Percentiles rank a stretch among this genome's conserved stretches.
phyloP scores from a whole-genome alignment of 192 early-diverging fungal species.

The Entophlyctis luteolus region DNA sequence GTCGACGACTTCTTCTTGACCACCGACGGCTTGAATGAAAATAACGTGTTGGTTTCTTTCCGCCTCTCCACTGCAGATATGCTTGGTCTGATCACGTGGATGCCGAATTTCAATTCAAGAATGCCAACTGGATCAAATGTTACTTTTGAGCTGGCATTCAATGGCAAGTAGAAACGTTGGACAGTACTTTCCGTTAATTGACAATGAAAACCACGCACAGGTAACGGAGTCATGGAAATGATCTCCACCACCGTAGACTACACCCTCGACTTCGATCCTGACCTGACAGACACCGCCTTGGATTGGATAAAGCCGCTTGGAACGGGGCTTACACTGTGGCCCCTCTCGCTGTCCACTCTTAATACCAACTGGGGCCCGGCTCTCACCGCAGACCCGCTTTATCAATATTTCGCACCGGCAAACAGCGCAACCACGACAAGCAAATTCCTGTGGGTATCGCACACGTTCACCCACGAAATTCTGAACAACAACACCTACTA shows the following conservation, averaged over 20 bases:
- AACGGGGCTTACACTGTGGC: conserved; percentile 38
- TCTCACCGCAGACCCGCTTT: background rate
- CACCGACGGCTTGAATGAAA: conserved; percentile 10
- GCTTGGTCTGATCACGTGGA: conserved; percentile 30
- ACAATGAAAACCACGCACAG: background rate
- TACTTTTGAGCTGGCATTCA: conserved; percentile 38
- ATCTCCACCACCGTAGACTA: background rate
- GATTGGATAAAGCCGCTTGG: conserved; percentile 39
- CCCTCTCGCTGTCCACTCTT: conserved; percentile 10
- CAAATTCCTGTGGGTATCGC: conserved; percentile 41
- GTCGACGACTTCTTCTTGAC: conserved; percentile 31
- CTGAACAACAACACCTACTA: conserved; percentile 29
- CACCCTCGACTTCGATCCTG: conserved; percentile 22
- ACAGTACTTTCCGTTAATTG: background rate
- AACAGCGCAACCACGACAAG: background rate
- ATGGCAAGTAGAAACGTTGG: conserved; percentile 17
- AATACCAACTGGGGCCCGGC: background rate
- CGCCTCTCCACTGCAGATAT: conserved; percentile 32
- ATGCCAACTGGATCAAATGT: background rate
- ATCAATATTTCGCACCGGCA: background rate
- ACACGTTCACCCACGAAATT: conserved; percentile 6
- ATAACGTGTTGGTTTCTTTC: conserved; percentile 13
- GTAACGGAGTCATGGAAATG: conserved; percentile 36
- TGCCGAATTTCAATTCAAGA: conserved; percentile 24
- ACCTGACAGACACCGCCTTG: conserved; percentile 11